Conservation (phyloP, 1,139 yeast genomes). For the Suhomyces chickasaworum region DNA sequence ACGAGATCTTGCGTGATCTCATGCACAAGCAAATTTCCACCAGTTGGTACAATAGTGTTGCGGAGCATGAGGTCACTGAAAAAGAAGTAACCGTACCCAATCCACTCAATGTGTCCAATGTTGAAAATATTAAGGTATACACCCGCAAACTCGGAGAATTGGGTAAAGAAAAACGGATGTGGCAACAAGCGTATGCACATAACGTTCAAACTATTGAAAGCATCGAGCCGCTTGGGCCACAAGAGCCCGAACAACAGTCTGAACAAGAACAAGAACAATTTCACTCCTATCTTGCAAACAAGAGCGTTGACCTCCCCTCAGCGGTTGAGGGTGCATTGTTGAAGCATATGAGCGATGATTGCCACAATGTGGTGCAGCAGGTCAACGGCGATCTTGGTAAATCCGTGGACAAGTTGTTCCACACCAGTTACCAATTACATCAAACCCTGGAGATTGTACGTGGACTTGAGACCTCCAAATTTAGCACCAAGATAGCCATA, state of each 20-base stretch:
- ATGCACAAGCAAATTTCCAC: conserved; percentile 59
- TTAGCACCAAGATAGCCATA: conserved; percentile 10
- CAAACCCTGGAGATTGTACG: conserved; percentile 16
- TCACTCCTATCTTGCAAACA: conserved; percentile 1
- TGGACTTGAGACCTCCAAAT: conserved; percentile 9
- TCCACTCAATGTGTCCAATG: conserved; percentile 18
- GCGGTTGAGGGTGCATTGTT: conserved; percentile 8
- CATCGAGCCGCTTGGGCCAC: not conserved
- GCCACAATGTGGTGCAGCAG: conserved; percentile 1
- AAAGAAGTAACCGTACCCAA: conserved; percentile 25
- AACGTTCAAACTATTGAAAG: conserved; percentile 20
- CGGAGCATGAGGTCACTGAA: conserved; percentile 25
- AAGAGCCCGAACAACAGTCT: not conserved
- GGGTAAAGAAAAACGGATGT: conserved; percentile 48
- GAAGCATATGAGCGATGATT: conserved; percentile 5
- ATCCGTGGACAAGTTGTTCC: conserved; percentile 19
- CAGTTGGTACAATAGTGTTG: conserved; percentile 63
- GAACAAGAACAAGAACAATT: conserved; percentile 1
- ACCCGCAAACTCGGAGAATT: conserved; percentile 46
- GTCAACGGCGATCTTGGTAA: conserved; percentile 13
- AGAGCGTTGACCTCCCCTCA: conserved; percentile 3
- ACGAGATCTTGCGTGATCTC: conserved; percentile 62
- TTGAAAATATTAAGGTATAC: conserved; percentile 17
- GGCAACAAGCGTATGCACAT: conserved; percentile 42
- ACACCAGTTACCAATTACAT: conserved; percentile 19